Evolutionary conservation across 768 basidiomycete genomes (phyloP), one percentile per base, ranked within the genome.

Genomic region (Pulveroboletus sp.): DNA sequence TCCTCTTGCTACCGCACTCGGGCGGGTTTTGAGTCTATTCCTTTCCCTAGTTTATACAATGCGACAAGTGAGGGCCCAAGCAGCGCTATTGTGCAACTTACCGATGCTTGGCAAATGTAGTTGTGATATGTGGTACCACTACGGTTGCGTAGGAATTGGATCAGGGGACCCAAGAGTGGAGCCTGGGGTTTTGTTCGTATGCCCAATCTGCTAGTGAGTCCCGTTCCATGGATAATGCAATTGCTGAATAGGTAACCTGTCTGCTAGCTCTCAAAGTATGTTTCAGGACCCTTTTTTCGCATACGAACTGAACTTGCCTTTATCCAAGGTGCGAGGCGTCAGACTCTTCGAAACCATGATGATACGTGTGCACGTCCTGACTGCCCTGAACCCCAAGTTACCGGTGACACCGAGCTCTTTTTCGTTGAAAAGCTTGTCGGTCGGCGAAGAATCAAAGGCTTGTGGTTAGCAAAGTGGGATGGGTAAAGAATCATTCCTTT

Each of bases 51-150:
- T 68, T 70, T 38, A 64, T 70, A 22, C 62, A 69, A 49, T 71
- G 68, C 24, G 69, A 71, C 50, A 58, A 55, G 68, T 70, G 41
- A 36, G 70, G 58, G 20, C 0, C n/a, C 20, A 5, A 16, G 17
- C 8, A 10, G 17, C 19, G 7, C 4, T 20, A 4, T 12, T 8
- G 16, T 22, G 16, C 7, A 11, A 29, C 35, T 55, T 19, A 51
- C 34, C 29, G 9, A 42, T 31, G 20, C 26, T 22, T 37, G 22
- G 19, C 24, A 5, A 36, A 27, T 40, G 6, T 7, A 77, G 76
- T 6, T 78, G 76, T 45, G 61, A 67, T 2, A 40, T 53, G 47
- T 78, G 79, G 79, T 80, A 76, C 47, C 79, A 81, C 47, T 76
- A 73, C 47, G 79, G 75, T 6, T 81, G 79, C 48, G 72, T 73